Base-by-base conservation (phyloP, 2,329 filamentous ascomycete species). In the Botryotinia convoluta region DNA sequence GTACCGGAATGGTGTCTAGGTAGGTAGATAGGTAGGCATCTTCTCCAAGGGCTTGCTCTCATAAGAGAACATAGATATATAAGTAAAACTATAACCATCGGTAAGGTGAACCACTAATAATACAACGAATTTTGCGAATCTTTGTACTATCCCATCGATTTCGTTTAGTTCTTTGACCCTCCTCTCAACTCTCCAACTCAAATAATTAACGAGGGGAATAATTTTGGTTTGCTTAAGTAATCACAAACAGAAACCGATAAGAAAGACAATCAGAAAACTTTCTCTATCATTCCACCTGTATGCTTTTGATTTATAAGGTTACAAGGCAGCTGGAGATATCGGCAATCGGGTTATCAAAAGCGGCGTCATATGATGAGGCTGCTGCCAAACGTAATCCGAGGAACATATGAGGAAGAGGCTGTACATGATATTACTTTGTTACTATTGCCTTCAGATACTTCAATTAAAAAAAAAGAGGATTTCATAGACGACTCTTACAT, bases 321-420 rank as follows among this genome's bases (percentile, higher is more conserved):
- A 29, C 37, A 42, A 63, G 39, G 37, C 16, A 10, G 14, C 51
- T 18, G 7, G 51, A 54, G n/a, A 26, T 54, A n/a, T 54, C 64
- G 26, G 64, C 35, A 42, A 20, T 60, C 44, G 39, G 51, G 3
- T 26, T 45, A 35, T 59, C 39, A 69, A 69, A 68, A 69, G 67
- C 67, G 54, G 67, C 67, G 39, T 44, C 37, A 60, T 32, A 26
- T 60, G 12, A 60, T 69, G 54, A 69, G 67, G 67, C 68, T 64
- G 51, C 67, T 32, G 37, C 26, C 64, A n/a, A 68, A 68, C 64
- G 35, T 68, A 68, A 68, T 68, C 45, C 35, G 35, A 67, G 45
- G 63, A 32, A 54, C 45, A 48, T 42, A n/a, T 39, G 61, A 63
- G 18, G 69, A 70, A 70, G 68, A 70, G 57, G 57, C 54, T 71